Conservation (phyloP, 441 rosid genomes). For the Dalechampia spathulata region DNA sequence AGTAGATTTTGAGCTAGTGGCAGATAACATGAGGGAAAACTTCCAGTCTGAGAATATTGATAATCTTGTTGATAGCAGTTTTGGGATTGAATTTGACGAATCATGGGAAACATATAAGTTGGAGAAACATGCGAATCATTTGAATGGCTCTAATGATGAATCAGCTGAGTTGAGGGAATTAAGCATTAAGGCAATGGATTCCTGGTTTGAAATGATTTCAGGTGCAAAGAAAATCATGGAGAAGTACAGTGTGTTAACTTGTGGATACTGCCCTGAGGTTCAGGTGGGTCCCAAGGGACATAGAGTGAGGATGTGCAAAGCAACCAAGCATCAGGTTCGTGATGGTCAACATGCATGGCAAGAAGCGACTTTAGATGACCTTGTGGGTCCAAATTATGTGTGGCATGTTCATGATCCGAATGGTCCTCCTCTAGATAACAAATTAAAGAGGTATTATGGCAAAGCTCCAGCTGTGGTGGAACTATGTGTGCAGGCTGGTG, state of each 20-base stretch:
- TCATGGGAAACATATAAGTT: constrained; percentile 1
- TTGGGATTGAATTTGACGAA: constrained; percentile 10
- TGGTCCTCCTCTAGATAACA: constrained; percentile 46
- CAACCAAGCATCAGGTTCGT: constrained; percentile 69
- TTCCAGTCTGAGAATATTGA: constrained; percentile 1
- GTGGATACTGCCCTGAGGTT: constrained; percentile 77
- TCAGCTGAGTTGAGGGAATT: constrained; percentile 28
- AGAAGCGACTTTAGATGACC: constrained; percentile 69
- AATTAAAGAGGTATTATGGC: constrained; percentile 65
- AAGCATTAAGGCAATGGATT: constrained; percentile 43
- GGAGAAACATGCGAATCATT: neutral
- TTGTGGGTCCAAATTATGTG: constrained; percentile 67
- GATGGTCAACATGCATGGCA: constrained; percentile 86
- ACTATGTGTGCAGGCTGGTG: constrained; percentile 66
- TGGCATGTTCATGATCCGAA: constrained; percentile 64
- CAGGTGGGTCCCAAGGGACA: constrained; percentile 94
- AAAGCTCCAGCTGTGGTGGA: constrained; percentile 84
- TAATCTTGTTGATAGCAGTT: neutral
- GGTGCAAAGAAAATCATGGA: constrained; percentile 59
- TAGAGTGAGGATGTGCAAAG: constrained; percentile 78
- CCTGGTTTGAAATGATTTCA: constrained; percentile 61
- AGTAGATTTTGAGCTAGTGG: constrained; percentile 51
- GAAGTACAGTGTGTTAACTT: constrained; percentile 61
- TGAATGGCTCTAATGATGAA: constrained; percentile 5
- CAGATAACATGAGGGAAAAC: constrained; percentile 11